These are phyloP conservation scores for Cubamyces lactineus DNA, from an alignment of 768 basidiomycete species.

Conservation along the genomic window DNA sequence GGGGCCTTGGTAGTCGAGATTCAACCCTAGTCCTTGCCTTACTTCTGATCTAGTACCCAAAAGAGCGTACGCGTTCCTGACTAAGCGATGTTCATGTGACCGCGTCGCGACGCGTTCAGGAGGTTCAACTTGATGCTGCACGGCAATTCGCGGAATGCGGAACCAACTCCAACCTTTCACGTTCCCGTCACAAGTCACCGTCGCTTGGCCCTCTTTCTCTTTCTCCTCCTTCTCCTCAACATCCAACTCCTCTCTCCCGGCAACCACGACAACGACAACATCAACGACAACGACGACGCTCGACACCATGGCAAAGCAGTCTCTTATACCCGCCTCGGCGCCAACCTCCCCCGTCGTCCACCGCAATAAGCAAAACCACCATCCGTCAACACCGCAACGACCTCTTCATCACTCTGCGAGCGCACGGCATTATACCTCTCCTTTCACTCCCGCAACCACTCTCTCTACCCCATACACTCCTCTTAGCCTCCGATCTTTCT, in stretches of 20 bases:
- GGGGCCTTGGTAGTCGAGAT: too few species aligned
- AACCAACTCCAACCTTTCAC: conserved; percentile 25
- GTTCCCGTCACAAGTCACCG: conserved; percentile 24
- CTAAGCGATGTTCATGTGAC: conserved; percentile 20
- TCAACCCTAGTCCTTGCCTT: too few species aligned
- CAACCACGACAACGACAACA: conserved; percentile 27
- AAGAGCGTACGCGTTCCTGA: conserved; percentile 15
- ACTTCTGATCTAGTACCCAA: too few species aligned
- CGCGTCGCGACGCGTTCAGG: conserved; percentile 22
- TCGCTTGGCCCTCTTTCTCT: conserved; percentile 16
- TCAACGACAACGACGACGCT: conserved; percentile 25
- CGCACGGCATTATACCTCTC: conserved; percentile 53
- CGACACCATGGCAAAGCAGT: conserved; percentile 33
- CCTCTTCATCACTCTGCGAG: conserved; percentile 34
- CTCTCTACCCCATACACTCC: conserved; percentile 66
- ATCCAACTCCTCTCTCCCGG: conserved; percentile 12
- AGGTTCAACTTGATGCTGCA: conserved; percentile 14
- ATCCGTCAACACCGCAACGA: conserved; percentile 71
- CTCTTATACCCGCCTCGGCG: conserved; percentile 44
- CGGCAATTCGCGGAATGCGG: conserved; percentile 25
- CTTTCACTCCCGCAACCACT: conserved; percentile 59
- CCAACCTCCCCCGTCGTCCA: conserved; percentile 46
- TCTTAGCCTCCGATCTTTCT: conserved; percentile 65
- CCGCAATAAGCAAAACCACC: conserved; percentile 40
- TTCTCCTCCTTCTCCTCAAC: conserved; percentile 9